These are phyloP conservation scores for Boletus eberwhitei DNA, from an alignment of 768 basidiomycete species.

Conservation along the genomic window DNA sequence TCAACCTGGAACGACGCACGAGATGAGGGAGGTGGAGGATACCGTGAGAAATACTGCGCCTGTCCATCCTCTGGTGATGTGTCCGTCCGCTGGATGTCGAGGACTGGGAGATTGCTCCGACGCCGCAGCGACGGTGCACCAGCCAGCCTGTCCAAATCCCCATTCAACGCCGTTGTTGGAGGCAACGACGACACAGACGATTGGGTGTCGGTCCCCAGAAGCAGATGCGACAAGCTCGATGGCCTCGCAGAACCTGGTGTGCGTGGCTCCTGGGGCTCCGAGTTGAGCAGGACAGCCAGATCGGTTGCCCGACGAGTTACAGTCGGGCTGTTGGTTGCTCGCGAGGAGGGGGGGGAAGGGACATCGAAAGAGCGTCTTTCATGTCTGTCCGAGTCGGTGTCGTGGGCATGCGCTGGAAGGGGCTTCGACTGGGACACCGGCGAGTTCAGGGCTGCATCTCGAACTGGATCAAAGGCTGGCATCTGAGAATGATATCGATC, in stretches of 20 bases:
- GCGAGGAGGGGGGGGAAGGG: slow-evolving; percentile 37
- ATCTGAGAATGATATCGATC: slow-evolving; percentile 9
- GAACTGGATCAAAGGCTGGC: slow-evolving; percentile 76
- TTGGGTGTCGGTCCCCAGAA: slow-evolving; percentile 30
- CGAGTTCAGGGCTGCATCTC: slow-evolving; percentile 82
- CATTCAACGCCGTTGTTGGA: slow-evolving; percentile 4
- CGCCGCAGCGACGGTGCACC: slow-evolving; percentile 29
- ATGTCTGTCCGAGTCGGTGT: slow-evolving; percentile 26
- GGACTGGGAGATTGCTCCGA: slow-evolving; percentile 29
- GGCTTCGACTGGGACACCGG: slow-evolving; percentile 51
- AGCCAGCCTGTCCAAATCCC: slow-evolving; percentile 28
- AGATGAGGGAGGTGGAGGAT: slow-evolving; percentile 17
- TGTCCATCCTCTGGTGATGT: slow-evolving; percentile 18
- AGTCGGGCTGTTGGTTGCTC: slow-evolving; percentile 42
- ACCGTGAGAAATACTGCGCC: slow-evolving; percentile 26
- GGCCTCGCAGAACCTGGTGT: slow-evolving; percentile 36
- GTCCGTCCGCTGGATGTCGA: slow-evolving; percentile 33
- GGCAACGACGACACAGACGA: slow-evolving; percentile 20
- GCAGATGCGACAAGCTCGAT: slow-evolving; percentile 43
- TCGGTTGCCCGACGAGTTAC: slow-evolving; percentile 65
- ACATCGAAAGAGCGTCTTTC: slow-evolving; percentile 28
- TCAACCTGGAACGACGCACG: slow-evolving; percentile 23
- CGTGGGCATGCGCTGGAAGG: slow-evolving; percentile 27
- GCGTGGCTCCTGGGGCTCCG: slow-evolving; percentile 43
- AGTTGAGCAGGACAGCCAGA: slow-evolving; percentile 74